phyloP scores from a whole-genome alignment of 345 rosid species.

The Syzygium jambos region DNA sequence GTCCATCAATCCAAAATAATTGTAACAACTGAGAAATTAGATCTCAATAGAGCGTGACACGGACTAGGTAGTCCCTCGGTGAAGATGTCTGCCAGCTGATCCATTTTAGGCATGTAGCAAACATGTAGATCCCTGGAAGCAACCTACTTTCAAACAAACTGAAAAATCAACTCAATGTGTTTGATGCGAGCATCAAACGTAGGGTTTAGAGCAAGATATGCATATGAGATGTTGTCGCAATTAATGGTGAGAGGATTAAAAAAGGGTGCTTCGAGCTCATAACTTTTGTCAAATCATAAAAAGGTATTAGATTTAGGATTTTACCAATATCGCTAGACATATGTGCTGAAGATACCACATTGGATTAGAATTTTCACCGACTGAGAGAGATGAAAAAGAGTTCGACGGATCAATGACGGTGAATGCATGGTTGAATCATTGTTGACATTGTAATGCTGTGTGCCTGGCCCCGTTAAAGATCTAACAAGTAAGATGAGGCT shows the following conservation, averaged over 20 bases:
- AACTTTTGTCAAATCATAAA: background rate
- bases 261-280: fast-evolving
- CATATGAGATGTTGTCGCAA: fast-evolving
- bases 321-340: background rate
- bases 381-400: background rate
- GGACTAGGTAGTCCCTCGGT: background rate
- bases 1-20: fast-evolving
- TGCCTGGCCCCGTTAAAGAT: background rate
- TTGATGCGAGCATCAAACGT: background rate
- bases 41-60: fast-evolving
- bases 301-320: background rate
- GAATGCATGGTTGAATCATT: background rate
- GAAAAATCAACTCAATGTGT: background rate
- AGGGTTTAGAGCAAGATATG: background rate
- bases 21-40: background rate
- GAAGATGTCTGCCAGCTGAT: background rate
- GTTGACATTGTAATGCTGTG: background rate
- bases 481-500: background rate
- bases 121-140: background rate
- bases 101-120: fast-evolving
- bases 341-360: background rate
- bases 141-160: background rate
- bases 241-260: background rate
- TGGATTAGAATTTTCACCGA: too few species aligned
- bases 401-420: too few species aligned